A percentile compares a stretch with the other conserved stretches of the same genome.
These are phyloP conservation scores for Sphagnum fallax DNA, from an alignment of 228 moss, liverwort and hornwort genomes.

Conservation along the genomic window DNA sequence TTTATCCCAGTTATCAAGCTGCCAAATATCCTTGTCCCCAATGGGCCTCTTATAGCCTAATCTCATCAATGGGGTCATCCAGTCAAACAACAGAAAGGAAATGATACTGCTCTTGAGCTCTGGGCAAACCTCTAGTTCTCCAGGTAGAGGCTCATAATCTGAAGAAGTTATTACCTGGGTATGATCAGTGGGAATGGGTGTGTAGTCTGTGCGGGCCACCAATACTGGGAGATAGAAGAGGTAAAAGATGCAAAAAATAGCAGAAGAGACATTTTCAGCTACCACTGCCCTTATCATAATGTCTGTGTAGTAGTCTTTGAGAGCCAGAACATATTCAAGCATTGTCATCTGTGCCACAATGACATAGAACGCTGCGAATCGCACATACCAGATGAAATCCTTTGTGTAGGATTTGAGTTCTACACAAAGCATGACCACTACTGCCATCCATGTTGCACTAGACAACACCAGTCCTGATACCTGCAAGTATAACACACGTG, in stretches of 20 bases:
- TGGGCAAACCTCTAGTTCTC: conserved; percentile 37
- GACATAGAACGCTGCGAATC: conserved; percentile 44
- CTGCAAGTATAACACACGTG: conserved; percentile 14
- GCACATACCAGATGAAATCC: conserved; percentile 44
- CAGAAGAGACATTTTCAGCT: conserved; percentile 19
- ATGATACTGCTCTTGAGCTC: conserved; percentile 33
- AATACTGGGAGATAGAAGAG: conserved; percentile 42
- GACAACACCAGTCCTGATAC: conserved; percentile 34
- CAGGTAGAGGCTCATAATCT: conserved; percentile 51
- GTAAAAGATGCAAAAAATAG: conserved; percentile 24
- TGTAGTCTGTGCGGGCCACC: conserved; percentile 37
- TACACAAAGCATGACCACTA: conserved; percentile 33
- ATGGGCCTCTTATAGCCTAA: conserved; percentile 52
- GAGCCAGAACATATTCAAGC: conserved; percentile 15
- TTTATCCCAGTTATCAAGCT: conserved; percentile 49
- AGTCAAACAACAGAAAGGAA: conserved; percentile 35
- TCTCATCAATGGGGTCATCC: conserved; percentile 71
- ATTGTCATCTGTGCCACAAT: conserved; percentile 40
- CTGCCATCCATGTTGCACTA: conserved; percentile 28
- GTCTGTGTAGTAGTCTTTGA: conserved; percentile 29
- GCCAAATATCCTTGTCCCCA: conserved; percentile 54
- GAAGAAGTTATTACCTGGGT: conserved; percentile 12
- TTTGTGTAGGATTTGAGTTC: conserved; percentile 38
- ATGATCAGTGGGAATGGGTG: conserved; percentile 21
- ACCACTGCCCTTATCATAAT: conserved; percentile 15